Evolutionary conservation across 352 stramenopile species (phyloP), one percentile per base, ranked within the genome.

Genomic region (Phytophthora vignae): DNA sequence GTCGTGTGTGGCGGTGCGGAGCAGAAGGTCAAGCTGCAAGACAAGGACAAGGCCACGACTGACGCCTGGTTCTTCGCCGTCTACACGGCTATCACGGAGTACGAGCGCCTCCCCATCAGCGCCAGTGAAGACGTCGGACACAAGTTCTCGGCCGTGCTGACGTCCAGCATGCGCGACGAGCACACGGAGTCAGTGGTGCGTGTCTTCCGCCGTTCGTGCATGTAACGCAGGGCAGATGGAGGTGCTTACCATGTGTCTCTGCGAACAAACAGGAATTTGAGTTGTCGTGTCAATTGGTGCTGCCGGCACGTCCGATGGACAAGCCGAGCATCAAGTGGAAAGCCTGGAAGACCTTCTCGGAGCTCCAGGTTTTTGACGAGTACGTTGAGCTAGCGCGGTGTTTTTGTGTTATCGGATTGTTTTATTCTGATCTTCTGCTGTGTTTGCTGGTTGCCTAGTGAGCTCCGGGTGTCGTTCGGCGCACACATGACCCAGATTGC

Each of bases 21-120:
- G 36, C 49, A 93, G 85, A 92, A 87, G 57, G 49, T 92, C 64
- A 90, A 90, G 65, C 79, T 95, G 42, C 84, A 92, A 60, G 86
- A 93, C 70, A 85, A 83, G 58, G 87, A 95, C 74, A 90, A 90
- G 57, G 82, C 81, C 36, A 93, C 84, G 14, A 91, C 79, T 0
- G 87, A 95, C 49, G 87, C 85, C 29, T 95, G 87, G 87, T 95
- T 95, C 74, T 84, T 86, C 33, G 85, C 84, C 3, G 82, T 93
- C 49, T 95, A 95, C 69, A 79, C 79, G 38, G 79, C 85, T 11
- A 92, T 92, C 64, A 91, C 87, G 8, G 82, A 93, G 69, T 85
- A 83, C 60, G 58, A 77, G 65, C 83, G 80, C 1, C 67, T 85
- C 17, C 68, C 76, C 21, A 84, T 93, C 58, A 75, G 71, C 5